Conservation (phyloP, 1,284 basidiomycete genomes). For the Ustilago vetiveriae region DNA sequence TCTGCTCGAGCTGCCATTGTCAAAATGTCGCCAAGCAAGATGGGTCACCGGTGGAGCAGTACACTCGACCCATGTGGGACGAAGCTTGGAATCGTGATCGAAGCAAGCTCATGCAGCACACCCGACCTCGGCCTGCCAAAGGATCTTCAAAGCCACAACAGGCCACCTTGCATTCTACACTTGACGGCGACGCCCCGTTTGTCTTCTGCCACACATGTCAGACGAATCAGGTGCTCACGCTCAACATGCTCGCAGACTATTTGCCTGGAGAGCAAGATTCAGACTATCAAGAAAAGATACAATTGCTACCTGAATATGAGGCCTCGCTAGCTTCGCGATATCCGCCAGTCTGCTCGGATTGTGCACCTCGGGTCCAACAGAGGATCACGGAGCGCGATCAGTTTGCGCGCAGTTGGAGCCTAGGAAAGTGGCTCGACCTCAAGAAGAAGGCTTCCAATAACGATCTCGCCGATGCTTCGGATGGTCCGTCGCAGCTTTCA, state of each 20-base stretch:
- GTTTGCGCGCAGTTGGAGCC: slow-evolving; percentile 42
- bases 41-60: slow-evolving; percentile 41
- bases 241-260: slow-evolving; percentile 59
- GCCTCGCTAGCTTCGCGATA: slow-evolving; percentile 52
- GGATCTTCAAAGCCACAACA: not conserved
- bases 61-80: slow-evolving; percentile 53
- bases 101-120: slow-evolving; percentile 24
- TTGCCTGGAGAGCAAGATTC: slow-evolving; percentile 44
- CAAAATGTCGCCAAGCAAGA: slow-evolving; percentile 46
- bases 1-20: slow-evolving; percentile 54
- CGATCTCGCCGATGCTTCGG: not conserved
- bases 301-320: slow-evolving; percentile 32
- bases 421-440: slow-evolving; percentile 45
- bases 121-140: slow-evolving; percentile 1
- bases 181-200: slow-evolving; percentile 1
- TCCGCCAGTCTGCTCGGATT: slow-evolving; percentile 48
- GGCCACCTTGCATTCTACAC: no score
- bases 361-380: slow-evolving; percentile 33
- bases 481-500: not conserved
- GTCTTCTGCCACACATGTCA: slow-evolving; percentile 59
- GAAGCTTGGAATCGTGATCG: slow-evolving; percentile 39
- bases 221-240: slow-evolving; percentile 58
- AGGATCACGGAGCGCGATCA: slow-evolving; percentile 37
- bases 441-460: slow-evolving; percentile 21
- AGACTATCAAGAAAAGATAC: slow-evolving; percentile 36